phyloP scores from a whole-genome alignment of 192 early-diverging fungal genomes.

The Dissophora globulifera region DNA sequence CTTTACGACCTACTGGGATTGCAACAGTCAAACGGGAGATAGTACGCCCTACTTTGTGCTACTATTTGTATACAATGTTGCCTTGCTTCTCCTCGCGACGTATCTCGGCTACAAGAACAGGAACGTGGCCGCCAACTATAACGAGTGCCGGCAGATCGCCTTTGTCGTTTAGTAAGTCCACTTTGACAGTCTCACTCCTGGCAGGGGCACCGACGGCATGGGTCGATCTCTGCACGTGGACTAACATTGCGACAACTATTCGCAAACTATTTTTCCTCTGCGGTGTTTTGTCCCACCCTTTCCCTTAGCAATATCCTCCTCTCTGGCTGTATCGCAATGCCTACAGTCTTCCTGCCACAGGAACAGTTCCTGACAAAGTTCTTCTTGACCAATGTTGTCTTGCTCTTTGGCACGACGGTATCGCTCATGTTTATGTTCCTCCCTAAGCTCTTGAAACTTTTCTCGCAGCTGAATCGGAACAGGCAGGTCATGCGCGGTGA shows the following conservation, averaged over 20 bases:
- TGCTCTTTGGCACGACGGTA: slow-evolving; percentile 59
- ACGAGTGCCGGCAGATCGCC: slow-evolving; percentile 64
- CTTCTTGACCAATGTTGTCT: slow-evolving; percentile 51
- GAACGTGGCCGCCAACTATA: slow-evolving; percentile 59
- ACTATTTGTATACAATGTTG: slow-evolving; percentile 37
- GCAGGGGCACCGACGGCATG: too few relatives aligned
- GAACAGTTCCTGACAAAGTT: slow-evolving; percentile 59
- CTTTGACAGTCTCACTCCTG: too few relatives aligned
- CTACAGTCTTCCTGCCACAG: slow-evolving; percentile 47
- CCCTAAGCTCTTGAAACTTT: slow-evolving; percentile 57
- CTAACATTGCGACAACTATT: too few relatives aligned
- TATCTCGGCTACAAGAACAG: slow-evolving; percentile 63
- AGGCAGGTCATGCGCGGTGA: neutral
- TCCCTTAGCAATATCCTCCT: slow-evolving; percentile 58
- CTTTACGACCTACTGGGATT: slow-evolving; percentile 57
- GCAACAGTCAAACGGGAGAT: slow-evolving; percentile 22
- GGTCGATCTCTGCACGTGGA: too few relatives aligned
- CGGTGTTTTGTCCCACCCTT: neutral
- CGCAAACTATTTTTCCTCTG: neutral
- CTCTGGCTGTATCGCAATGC: slow-evolving; percentile 56
- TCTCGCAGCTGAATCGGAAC: slow-evolving; percentile 29
- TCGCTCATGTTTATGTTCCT: slow-evolving; percentile 60
- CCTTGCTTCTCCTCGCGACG: slow-evolving; percentile 54
- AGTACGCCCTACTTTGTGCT: slow-evolving; percentile 43
- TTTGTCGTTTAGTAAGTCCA: slow-evolving; percentile 67